Percentiles rank a stretch among this genome's conserved stretches.
Conservation (phyloP, 352 stramenopile species). For the Phytopythium vexans region DNA sequence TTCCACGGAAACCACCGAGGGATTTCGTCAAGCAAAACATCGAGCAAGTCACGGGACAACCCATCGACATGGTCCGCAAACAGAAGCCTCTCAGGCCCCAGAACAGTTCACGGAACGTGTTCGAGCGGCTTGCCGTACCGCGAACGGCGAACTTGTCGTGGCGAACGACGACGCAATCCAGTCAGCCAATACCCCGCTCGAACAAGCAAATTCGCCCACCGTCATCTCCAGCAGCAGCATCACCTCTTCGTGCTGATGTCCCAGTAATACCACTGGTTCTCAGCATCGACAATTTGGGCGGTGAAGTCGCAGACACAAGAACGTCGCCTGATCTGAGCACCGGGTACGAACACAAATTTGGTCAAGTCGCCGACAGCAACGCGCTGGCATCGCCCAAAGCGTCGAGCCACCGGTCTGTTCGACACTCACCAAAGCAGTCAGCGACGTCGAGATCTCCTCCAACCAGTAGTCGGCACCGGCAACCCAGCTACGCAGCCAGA, state of each 20-base stretch:
- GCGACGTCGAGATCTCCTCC: neutral
- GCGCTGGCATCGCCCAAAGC: neutral
- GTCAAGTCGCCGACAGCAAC: neutral
- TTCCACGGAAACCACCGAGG: slow-evolving; percentile 12
- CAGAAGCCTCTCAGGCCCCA: neutral
- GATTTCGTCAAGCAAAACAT: slow-evolving; percentile 63
- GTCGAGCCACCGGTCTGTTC: too few species aligned
- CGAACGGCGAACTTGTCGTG: slow-evolving; percentile 17
- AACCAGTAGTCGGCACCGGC: neutral
- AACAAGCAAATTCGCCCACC: neutral
- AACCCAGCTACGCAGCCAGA: slow-evolving; percentile 34
- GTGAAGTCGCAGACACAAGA: neutral
- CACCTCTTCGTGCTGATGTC: neutral
- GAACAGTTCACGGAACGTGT: slow-evolving; percentile 23
- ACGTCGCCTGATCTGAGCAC: too few species aligned
- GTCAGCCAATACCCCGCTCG: too few species aligned
- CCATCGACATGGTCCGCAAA: slow-evolving; percentile 2
- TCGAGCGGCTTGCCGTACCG: slow-evolving; percentile 36
- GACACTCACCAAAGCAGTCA: neutral
- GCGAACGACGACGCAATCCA: neutral
- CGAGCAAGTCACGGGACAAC: slow-evolving; percentile 38
- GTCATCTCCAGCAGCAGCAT: neutral
- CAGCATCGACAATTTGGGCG: too few species aligned
- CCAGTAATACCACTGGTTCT: too few species aligned
- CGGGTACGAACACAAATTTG: too few species aligned